Evolutionary conservation across 106 monocot genomes (phyloP), one percentile per base, ranked within the genome.

Genomic region (Dendrobium nobile): DNA sequence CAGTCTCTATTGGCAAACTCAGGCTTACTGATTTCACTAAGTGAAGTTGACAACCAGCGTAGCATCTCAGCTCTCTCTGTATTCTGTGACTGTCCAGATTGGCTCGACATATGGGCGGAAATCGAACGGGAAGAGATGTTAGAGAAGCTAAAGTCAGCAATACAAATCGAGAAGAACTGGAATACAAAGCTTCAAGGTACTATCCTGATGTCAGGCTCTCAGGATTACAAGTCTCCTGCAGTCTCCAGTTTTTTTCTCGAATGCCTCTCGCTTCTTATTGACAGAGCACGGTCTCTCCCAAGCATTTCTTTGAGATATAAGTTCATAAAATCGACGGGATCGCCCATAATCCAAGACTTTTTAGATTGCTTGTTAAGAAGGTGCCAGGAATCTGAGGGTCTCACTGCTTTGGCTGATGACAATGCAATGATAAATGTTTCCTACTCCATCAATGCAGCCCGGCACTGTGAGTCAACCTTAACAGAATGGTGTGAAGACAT

Each of bases 401-500:
- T 99, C 7, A 99, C 99, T 72, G 99, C 99, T 22, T 82, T 99
- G 75, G 95, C 91, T 13, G 99, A 99, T 90, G 99, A 99, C 87
- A 87, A 93, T 84, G 93, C 95, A n/a, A 28, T 95, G 27, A 68
- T 84, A 19, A 99, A 91, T 67, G 99, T 99, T 24, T 87, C 86
- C 22, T 80, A 76, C 47, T 87, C 86, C 18, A 91, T 99, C 41
- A 99, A 99, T 84, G 85, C 93, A 59, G 90, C 90, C 73, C 80
- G 88, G 28, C 87, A 87, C 37, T 85, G 82, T 77, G 93, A 93
- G 7, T 91, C 86, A 5, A 85, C 82, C 1, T 80, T 99, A 67
- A 86, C 56, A 22, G 95, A 99, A 84, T 99, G 99, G 99, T 91
- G 78, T 44, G 95, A 99, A 82, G 95, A 91, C 81, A 78, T 91